phyloP scores from a whole-genome alignment of 441 rosid genomes.

The Dalechampia spathulata region DNA sequence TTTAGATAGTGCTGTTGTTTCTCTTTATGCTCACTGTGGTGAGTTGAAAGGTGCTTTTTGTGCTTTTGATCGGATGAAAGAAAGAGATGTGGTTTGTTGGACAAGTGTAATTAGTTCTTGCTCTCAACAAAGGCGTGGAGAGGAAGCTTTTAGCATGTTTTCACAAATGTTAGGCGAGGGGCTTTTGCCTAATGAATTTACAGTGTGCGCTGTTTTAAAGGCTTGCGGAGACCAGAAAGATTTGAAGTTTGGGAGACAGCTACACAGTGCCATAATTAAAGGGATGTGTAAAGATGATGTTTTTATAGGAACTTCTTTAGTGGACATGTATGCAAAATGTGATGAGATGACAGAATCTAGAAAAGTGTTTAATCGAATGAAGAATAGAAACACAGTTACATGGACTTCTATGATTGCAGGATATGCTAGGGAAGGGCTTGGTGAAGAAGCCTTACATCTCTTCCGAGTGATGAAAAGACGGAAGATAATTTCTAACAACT shows the following conservation, averaged over 20 bases:
- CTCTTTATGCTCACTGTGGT: conserved; percentile 59
- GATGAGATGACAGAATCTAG: conserved; percentile 62
- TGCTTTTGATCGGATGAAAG: conserved; percentile 45
- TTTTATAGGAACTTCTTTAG: conserved; percentile 53
- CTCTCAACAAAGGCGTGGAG: conserved; percentile 51
- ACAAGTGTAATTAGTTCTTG: conserved; percentile 71
- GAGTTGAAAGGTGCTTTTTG: conserved; percentile 39
- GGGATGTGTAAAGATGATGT: conserved; percentile 52
- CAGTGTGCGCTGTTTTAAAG: conserved; percentile 53
- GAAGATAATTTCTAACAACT: conserved; percentile 47
- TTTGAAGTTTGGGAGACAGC: conserved; percentile 52
- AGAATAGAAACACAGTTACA: conserved; percentile 57
- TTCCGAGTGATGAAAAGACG: conserved; percentile 63
- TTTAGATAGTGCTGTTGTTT: conserved; percentile 58
- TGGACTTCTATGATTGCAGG: conserved; percentile 86
- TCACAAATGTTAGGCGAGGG: conserved; percentile 47
- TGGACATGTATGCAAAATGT: conserved; percentile 87
- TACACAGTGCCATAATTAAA: conserved; percentile 62
- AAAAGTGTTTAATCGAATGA: conserved; percentile 57
- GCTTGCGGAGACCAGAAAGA: conserved; percentile 62
- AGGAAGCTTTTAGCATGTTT: conserved; percentile 51
- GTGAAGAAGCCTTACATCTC: conserved; percentile 63
- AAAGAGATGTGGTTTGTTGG: conserved; percentile 77
- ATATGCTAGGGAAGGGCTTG: conserved; percentile 64
- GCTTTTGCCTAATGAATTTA: conserved; percentile 65